These are phyloP conservation scores for Metarhizium guizhouense DNA, from an alignment of 2,329 filamentous ascomycete species.

Conservation along the genomic window DNA sequence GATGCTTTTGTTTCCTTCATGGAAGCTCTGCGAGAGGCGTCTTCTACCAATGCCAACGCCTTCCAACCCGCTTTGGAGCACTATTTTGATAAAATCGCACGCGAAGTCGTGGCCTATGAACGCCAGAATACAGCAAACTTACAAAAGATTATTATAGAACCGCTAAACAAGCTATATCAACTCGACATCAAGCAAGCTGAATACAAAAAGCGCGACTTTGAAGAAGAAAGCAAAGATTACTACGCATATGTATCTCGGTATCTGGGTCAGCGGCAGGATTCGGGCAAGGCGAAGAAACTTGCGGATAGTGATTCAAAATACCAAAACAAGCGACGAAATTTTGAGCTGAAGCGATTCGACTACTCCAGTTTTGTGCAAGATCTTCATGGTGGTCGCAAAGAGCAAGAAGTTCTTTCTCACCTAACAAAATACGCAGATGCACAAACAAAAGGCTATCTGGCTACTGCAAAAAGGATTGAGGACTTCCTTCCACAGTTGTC, in stretches of 20 bases:
- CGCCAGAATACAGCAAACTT: slow-evolving; percentile 74
- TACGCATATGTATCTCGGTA: slow-evolving; percentile 93
- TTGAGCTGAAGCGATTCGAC: slow-evolving; percentile 95
- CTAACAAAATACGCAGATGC: slow-evolving; percentile 89
- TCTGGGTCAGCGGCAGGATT: slow-evolving; percentile 91
- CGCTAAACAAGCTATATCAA: slow-evolving; percentile 82
- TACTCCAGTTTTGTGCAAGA: slow-evolving; percentile 99
- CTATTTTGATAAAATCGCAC: slow-evolving; percentile 95
- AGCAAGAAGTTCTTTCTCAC: slow-evolving; percentile 92
- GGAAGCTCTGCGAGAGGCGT: slow-evolving; percentile 77
- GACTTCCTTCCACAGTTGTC: slow-evolving; percentile 81
- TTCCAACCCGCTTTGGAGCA: slow-evolving; percentile 96
- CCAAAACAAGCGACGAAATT: slow-evolving; percentile 84
- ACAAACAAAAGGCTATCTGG: slow-evolving; percentile 75
- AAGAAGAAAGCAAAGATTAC: slow-evolving; percentile 97
- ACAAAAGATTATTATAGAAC: slow-evolving; percentile 91
- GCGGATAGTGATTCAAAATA: slow-evolving; percentile 94
- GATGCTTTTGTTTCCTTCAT: slow-evolving; percentile 76
- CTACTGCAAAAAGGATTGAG: slow-evolving; percentile 80
- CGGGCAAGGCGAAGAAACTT: slow-evolving; percentile 93
- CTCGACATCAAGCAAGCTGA: slow-evolving; percentile 97
- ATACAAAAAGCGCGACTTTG: slow-evolving; percentile 92
- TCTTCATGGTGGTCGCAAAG: slow-evolving; percentile 95
- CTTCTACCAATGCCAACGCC: slow-evolving; percentile 84
- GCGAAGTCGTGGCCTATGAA: slow-evolving; percentile 83